Base-by-base conservation (phyloP, 306 rosid species). In the Mimosa bimucronata region DNA sequence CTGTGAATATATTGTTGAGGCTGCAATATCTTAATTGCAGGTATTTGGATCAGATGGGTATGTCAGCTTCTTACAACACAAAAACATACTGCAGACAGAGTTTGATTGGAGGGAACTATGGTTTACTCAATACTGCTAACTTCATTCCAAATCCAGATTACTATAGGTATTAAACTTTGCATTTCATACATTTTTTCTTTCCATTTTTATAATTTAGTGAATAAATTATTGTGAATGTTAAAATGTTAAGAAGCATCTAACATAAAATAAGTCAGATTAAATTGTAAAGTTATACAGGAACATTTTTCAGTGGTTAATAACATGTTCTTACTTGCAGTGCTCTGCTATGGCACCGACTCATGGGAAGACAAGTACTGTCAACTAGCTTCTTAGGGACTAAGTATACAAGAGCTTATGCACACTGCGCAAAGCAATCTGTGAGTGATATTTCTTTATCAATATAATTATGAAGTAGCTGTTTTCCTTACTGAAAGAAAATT, bases 31-130 rank as follows among this genome's bases (percentile, higher is more conserved):
- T 67, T 2, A 34, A 2, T 57, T 38, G 66, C 86, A 95, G 99
- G 99, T 96, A 93, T 79, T 74, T 96, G 85, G 99, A 93, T 84
- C 99, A 96, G 89, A 91, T 93, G 57, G 98, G 93, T 28, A 96
- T 91, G 99, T 85, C 98, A 77, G 89, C 99, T 10, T 28, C 88
- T 60, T 90, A 77, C 76, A 93, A 87, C 80, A 96, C 99, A 25
- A 89, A 40, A 83, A 90, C 99, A 1, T 96, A 93, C 81, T 96
- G 99, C 85, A 93, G 99, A 79, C 99, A 96, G 77, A 83, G 89
- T 25, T 89, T 93, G 88, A 78, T 96, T 3, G 99, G 99, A 15
- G 98, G 99, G 71, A 93, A 89, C 89, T 96, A 96, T 72, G 99
- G 99, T 80, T 88, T 93, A 69, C 88, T 96, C 44, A 83, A 86